phyloP scores from a whole-genome alignment of 2,329 filamentous ascomycete species.

The Trichoderma breve region DNA sequence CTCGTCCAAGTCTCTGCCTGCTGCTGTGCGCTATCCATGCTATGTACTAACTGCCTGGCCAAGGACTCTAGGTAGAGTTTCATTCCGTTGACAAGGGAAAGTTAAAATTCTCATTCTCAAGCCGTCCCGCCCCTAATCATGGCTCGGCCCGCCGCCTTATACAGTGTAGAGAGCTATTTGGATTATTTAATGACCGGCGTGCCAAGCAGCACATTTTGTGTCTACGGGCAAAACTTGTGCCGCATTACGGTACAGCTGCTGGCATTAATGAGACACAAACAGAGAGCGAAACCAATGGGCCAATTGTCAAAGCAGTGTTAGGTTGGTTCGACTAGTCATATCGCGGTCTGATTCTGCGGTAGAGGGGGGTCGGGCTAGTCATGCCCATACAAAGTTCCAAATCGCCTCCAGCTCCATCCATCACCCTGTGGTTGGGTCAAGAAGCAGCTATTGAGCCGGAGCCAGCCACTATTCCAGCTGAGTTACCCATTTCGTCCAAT shows the following conservation, averaged over 20 bases:
- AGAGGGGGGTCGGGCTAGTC: conserved; percentile 4
- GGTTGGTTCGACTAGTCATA: conserved; percentile 13
- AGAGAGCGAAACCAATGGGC: not conserved
- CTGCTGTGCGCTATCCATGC: not conserved
- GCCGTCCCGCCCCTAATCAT: conserved; percentile 13
- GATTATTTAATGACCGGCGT: not conserved
- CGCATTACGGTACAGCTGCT: not conserved
- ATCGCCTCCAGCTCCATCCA: not conserved
- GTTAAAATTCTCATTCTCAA: not conserved
- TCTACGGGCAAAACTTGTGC: not conserved
- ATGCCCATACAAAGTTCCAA: not conserved
- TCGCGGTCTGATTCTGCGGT: not conserved
- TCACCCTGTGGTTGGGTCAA: not conserved
- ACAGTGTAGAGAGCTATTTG: not conserved
- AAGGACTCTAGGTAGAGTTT: not conserved
- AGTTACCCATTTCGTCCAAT: conserved; percentile 20
- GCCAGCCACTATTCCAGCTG: conserved; percentile 14
- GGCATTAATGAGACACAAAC: not conserved
- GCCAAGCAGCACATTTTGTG: not conserved
- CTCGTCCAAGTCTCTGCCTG: not conserved
- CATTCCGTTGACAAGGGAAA: not conserved
- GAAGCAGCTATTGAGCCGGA: not conserved
- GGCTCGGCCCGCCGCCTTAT: conserved; percentile 12
- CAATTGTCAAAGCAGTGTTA: not conserved
- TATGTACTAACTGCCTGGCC: not conserved